phyloP scores from a whole-genome alignment of 129 eudicot species.

The Kitagawia praeruptora region DNA sequence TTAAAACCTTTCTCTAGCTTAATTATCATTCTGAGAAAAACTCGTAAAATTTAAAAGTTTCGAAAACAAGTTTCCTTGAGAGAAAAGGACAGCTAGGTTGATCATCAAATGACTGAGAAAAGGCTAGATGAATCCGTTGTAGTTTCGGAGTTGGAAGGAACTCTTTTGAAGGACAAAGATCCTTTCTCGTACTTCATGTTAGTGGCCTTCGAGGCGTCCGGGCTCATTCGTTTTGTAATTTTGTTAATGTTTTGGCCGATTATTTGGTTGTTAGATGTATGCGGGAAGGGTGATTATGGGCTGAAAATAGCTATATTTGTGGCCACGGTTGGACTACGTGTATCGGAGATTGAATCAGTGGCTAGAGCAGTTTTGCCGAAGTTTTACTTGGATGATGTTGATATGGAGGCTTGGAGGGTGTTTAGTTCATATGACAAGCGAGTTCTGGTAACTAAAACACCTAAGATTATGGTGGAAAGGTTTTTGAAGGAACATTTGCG shows the following conservation, averaged over 20 bases:
- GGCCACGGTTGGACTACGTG: conserved; percentile 66
- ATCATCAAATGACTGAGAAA: background rate
- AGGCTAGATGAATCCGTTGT: conserved; percentile 41
- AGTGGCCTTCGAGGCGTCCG: conserved; percentile 88
- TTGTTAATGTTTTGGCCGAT: conserved; percentile 64
- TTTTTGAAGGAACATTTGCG: conserved; percentile 81
- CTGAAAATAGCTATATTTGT: conserved; percentile 55
- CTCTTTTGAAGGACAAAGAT: conserved; percentile 56
- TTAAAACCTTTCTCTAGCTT: conserved; percentile 18
- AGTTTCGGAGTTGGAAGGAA: conserved; percentile 77
- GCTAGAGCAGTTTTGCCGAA: conserved; percentile 89
- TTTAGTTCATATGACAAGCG: conserved; percentile 51
- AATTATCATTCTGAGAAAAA: background rate
- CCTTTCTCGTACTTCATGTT: conserved; percentile 86
- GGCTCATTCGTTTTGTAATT: conserved; percentile 61
- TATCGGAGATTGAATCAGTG: conserved; percentile 76
- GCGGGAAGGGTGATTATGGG: conserved; percentile 36
- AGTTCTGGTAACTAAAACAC: conserved; percentile 77
- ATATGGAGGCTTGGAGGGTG: conserved; percentile 74
- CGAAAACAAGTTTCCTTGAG: no score
- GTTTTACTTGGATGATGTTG: conserved; percentile 70
- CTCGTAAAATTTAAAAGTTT: background rate
- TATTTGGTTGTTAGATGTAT: conserved; percentile 39
- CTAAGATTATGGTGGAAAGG: conserved; percentile 77
- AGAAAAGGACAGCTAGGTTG: background rate